Percentiles rank a stretch among this genome's conserved stretches.
Evolutionary conservation across 1,284 basidiomycete species (phyloP).

Genomic region (Naganishia sp.): DNA sequence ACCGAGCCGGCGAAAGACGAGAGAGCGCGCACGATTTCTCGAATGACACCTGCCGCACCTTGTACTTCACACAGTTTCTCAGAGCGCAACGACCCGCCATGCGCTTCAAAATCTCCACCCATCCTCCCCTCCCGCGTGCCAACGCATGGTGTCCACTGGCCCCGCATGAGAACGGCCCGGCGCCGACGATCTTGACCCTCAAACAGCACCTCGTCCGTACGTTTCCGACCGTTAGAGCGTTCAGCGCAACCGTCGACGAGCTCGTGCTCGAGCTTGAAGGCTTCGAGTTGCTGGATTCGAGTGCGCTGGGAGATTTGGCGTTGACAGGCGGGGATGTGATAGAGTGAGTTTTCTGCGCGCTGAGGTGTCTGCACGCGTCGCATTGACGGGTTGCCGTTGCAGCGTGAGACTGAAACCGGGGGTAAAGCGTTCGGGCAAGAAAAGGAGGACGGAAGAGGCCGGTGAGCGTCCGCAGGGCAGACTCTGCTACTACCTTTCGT

Average conservation of each 20-base stretch:
- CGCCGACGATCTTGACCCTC: not conserved
- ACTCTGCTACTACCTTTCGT: too few species aligned
- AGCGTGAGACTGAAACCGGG: conserved; percentile 23
- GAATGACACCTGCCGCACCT: not conserved
- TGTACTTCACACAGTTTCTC: not conserved
- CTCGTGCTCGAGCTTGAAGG: conserved; percentile 51
- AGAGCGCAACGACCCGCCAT: not conserved
- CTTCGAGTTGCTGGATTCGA: conserved; percentile 50
- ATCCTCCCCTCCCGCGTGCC: conserved; percentile 22
- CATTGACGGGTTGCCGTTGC: not conserved
- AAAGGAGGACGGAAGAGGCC: conserved; percentile 1
- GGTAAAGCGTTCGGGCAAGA: conserved; percentile 17
- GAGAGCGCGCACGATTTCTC: not conserved
- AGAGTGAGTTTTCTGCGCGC: conserved; percentile 40
- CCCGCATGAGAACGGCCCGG: not conserved
- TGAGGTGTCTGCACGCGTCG: not conserved
- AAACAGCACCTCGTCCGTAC: conserved; percentile 2
- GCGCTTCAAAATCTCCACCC: conserved; percentile 30
- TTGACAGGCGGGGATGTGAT: conserved; percentile 43
- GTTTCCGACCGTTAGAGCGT: conserved; percentile 8
- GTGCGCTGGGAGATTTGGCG: conserved; percentile 42
- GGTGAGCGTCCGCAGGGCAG: not conserved
- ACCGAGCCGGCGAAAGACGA: too few species aligned
- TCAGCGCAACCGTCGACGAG: conserved; percentile 5
- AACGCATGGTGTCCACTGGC: conserved; percentile 30